Evolutionary conservation across 768 basidiomycete genomes (phyloP).

Genomic region (Boletus huronensis): DNA sequence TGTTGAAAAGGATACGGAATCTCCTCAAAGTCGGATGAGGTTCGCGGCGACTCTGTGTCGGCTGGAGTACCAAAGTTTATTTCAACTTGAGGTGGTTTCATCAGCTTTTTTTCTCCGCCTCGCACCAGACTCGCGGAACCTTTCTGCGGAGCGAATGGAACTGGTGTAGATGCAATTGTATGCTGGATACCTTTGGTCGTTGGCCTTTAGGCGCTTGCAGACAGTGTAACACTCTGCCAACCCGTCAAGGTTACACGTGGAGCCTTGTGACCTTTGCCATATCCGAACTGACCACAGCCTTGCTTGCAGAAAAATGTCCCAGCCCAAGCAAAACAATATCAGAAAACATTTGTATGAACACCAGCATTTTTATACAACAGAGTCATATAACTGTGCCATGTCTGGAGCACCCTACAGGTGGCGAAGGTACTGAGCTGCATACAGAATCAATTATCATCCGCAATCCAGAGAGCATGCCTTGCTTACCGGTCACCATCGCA

Average conservation of each 20-base stretch:
- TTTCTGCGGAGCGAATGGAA: not conserved
- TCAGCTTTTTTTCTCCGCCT: constrained; percentile 35
- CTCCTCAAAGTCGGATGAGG: constrained; percentile 71
- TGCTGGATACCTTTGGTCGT: not conserved
- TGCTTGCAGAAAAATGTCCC: not conserved
- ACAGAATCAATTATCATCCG: not conserved
- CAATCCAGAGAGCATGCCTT: not conserved
- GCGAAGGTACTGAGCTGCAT: constrained; percentile 45
- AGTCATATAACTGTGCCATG: not conserved
- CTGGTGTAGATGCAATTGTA: not conserved
- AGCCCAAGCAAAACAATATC: constrained; percentile 9
- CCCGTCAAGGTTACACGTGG: constrained; percentile 6
- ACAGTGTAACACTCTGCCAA: no score
- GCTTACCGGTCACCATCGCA: constrained; percentile 81
- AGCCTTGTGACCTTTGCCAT: not conserved
- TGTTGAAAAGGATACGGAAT: constrained; percentile 52
- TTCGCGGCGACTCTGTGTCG: constrained; percentile 41
- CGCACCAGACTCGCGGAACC: constrained; percentile 6
- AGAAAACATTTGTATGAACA: constrained; percentile 19
- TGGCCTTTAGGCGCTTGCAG: not conserved
- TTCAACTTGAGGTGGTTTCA: constrained; percentile 63
- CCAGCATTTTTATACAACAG: constrained; percentile 15
- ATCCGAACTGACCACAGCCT: not conserved
- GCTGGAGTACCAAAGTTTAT: constrained; percentile 65
- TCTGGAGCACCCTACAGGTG: constrained; percentile 30